Evolutionary conservation across 352 stramenopile genomes (phyloP), one percentile per base, ranked within the genome.

Genomic region (Plasmopara halstedii): DNA sequence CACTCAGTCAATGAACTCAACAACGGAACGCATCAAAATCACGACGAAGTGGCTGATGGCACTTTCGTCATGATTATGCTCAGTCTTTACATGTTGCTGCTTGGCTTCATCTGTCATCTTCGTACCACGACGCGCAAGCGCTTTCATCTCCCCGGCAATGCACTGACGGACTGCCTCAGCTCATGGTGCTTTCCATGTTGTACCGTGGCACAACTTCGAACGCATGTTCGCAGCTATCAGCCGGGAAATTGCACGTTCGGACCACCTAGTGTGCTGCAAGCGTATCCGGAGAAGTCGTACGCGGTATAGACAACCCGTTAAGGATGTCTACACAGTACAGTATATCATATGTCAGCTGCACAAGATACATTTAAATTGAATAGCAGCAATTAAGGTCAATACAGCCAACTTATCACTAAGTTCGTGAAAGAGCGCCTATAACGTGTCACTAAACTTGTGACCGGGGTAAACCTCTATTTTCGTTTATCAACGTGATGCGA

Each of bases 161-260:
- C 38, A 9, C 56, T 46, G n/a, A 46, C 50, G 31, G 62, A 70
- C 35, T 70, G 56, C 35, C 48, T 39, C 11, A 40, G 45, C 11
- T 70, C 61, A 13, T 59, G 45, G 33, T 67, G 46, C 34, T 71
- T 57, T 44, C 62, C 43, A 13, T 64, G 57, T 29, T 75, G 68
- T 48, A 50, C 54, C 8, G 48, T 75, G 32, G 65, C 65, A 6
- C 67, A 83, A 39, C 70, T 80, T 39, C 62, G 58, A 2, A 80
- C 56, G 4, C 70, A 80, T 34, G 50, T 69, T 40, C 66, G 73
- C 53, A 73, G 64, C 42, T 84, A 81, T 64, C 68, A 56, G 23
- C 60, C 58, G 1, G 64, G 67, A 4, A 59, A 46, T 23, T 84
- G 69, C 52, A 60, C 56, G 17, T 80, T 82, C 34, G 33, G 34